Evolutionary conservation across 257 asterid genomes (phyloP).

Genomic region (Ligustrum vulgare): DNA sequence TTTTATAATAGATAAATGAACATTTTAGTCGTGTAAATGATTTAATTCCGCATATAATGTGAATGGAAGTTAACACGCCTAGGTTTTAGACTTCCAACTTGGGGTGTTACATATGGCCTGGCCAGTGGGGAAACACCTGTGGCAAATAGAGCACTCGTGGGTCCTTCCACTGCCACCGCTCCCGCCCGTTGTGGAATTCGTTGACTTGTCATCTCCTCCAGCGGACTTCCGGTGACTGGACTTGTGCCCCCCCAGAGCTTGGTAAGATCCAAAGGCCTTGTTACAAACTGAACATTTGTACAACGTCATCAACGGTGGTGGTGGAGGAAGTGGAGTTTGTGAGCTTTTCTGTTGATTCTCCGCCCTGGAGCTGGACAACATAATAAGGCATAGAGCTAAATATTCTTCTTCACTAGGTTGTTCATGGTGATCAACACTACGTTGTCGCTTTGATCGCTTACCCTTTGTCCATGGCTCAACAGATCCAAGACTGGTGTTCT

Average conservation of each 20-base stretch:
- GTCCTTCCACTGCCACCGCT: constrained; percentile 7
- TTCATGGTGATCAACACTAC: constrained; percentile 3
- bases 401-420: constrained; percentile 18
- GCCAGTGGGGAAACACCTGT: constrained; percentile 14
- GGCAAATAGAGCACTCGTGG: constrained; percentile 27
- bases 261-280: constrained; percentile 23
- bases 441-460: constrained; percentile 23
- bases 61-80: no score
- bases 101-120: no score
- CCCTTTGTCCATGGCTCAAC: constrained; percentile 1
- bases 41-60: no score
- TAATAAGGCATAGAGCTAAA: constrained; percentile 25
- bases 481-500: neutral
- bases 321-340: neutral
- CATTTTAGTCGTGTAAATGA: no score
- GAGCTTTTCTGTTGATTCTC: neutral
- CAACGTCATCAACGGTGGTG: neutral
- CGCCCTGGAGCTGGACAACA: constrained; percentile 5
- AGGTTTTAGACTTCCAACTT: no score
- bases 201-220: neutral
- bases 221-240: constrained; percentile 22
- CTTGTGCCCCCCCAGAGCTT: constrained; percentile 27
- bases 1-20: no score
- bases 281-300: constrained; percentile 21
- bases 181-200: neutral